Percentiles rank a stretch among this genome's conserved stretches.
phyloP scores from a whole-genome alignment of 164 flowering plant genomes.

The Piper longum region DNA sequence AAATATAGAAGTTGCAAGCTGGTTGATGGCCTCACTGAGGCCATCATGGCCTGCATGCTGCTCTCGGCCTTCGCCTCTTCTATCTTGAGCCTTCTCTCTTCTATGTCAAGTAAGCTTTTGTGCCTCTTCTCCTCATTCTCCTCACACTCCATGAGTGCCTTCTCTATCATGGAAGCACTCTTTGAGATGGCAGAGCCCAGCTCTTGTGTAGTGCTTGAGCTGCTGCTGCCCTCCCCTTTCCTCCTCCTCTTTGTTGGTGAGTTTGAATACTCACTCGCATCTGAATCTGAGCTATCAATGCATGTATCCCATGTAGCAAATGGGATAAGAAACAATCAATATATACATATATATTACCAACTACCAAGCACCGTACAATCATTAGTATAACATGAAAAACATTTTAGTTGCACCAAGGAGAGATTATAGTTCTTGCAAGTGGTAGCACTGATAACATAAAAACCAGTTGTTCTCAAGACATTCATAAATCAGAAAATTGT shows the following conservation, averaged over 20 bases:
- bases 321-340: slow-evolving; percentile 10
- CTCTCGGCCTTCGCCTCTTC: slow-evolving; percentile 22
- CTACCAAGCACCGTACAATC: slow-evolving; percentile 2
- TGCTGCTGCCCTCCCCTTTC: slow-evolving; percentile 11
- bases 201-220: slow-evolving; percentile 12
- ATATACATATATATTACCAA: too few species aligned
- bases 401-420: too few species aligned
- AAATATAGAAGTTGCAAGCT: slow-evolving; percentile 28
- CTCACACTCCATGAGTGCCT: slow-evolving; percentile 17
- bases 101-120: slow-evolving; percentile 15
- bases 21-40: slow-evolving; percentile 21
- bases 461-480: too few species aligned
- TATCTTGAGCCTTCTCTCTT: slow-evolving; percentile 20
- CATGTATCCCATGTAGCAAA: slow-evolving; percentile 15
- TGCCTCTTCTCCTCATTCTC: slow-evolving; percentile 31
- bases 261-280: slow-evolving; percentile 11
- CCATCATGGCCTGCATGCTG: slow-evolving; percentile 19
- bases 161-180: slow-evolving; percentile 23
- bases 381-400: too few species aligned
- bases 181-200: slow-evolving; percentile 20
- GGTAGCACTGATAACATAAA: too few species aligned
- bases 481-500: too few species aligned
- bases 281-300: slow-evolving; percentile 10
- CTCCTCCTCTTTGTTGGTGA: slow-evolving; percentile 5
- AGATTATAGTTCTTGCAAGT: too few species aligned